Base-by-base conservation (phyloP, 805 yeast species). In the Komagataella phaffii region DNA sequence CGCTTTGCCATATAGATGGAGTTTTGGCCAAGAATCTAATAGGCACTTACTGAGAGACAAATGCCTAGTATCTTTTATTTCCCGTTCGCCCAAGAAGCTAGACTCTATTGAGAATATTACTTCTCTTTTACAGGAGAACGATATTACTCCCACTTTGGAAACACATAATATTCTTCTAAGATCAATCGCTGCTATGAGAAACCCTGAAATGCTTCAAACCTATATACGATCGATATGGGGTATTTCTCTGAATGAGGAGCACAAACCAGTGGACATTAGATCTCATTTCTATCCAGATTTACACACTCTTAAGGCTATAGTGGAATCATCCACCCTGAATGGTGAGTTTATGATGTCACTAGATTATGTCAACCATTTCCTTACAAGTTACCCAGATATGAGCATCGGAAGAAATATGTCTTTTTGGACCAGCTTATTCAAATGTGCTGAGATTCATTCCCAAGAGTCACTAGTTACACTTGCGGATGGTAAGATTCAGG, bases 271-370 rank as follows among this genome's bases (percentile, higher is more conserved):
- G 49, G 24, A 10, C 23, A 12, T 14, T 6, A 24, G 50, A 44
- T 52, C 55, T 8, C 36, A 56, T 24, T 46, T 52, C 3, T 61
- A 59, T 53, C 73, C 73, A 5, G 52, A 59, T 50, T 52, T 51
- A 23, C 47, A 52, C 7, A 52, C 57, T 2, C 55, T 69, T 23
- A 55, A 56, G 10, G 59, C 65, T 7, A 58, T 69, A 3, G 45
- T 68, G 1, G 54, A 60, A 12, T 58, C 69, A 0, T 67, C 63
- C 53, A 52, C 62, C 6, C 60, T 59, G 52, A 65, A 66, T 50
- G 57, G 59, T 30, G 58, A 63, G 17, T 52, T 65, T 7, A 30
- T 57, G 14, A 56, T 60, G 45, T 69, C 67, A n/a, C 47, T 68
- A 3, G 24, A 55, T 21, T 50, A 61, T 12, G 56, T 64, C 50